These are phyloP conservation scores for Gonium pectorale DNA, from an alignment of 139 green algal genomes.

Conservation along the genomic window DNA sequence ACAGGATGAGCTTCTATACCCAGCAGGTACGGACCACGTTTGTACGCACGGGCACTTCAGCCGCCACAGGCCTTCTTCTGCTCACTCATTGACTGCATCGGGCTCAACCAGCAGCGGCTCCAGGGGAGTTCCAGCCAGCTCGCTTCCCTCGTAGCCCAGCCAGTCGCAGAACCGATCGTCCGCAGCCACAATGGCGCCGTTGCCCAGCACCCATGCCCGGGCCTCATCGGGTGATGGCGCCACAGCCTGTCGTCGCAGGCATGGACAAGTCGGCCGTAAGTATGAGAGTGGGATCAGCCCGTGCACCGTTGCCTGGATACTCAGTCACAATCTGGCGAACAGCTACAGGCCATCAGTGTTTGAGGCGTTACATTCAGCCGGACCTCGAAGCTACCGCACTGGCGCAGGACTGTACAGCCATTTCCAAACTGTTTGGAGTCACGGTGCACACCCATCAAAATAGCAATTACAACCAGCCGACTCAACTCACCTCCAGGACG, in stretches of 20 bases:
- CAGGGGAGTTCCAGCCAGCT: background rate
- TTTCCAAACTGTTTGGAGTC: no score
- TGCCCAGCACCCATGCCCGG: constrained; percentile 1
- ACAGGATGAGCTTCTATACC: no score
- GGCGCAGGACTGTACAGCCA: no score
- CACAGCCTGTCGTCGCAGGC: background rate
- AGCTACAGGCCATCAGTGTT: background rate
- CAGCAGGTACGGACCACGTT: no score
- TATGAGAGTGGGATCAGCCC: background rate
- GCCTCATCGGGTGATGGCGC: background rate
- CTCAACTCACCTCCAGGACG: constrained; percentile 11
- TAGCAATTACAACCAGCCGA: no score
- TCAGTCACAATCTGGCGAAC: no score
- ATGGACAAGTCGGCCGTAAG: background rate
- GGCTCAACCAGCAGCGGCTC: background rate
- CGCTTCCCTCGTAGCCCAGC: background rate
- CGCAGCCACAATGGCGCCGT: background rate
- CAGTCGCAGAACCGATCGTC: background rate
- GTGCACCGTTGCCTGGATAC: no score
- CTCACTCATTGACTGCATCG: background rate
- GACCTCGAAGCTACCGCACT: no score
- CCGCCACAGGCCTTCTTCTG: no score
- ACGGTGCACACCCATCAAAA: no score
- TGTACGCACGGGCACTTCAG: no score
- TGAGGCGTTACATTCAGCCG: no score